Percentiles rank a stretch among this genome's conserved stretches.
phyloP scores from a whole-genome alignment of 2,329 filamentous ascomycete genomes.

The Cladosporium sp. region DNA sequence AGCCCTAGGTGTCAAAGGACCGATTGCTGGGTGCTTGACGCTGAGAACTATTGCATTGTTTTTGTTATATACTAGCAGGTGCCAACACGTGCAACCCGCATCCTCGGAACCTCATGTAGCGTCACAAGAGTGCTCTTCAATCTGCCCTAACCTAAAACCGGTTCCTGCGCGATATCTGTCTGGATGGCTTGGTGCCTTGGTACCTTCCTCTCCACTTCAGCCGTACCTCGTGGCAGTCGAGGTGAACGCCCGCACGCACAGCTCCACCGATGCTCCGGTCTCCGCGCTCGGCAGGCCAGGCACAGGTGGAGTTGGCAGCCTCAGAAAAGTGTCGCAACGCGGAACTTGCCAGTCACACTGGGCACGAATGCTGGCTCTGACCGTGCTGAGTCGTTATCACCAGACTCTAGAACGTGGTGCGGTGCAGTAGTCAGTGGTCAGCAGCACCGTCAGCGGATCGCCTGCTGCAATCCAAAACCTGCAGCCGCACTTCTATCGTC shows the following conservation, averaged over 20 bases:
- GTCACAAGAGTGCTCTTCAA: not conserved
- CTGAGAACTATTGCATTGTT: not conserved
- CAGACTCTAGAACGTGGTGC: conserved; percentile 2
- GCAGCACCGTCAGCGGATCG: conserved; percentile 5
- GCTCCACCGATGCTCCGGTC: conserved; percentile 6
- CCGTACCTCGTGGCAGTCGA: conserved; percentile 11
- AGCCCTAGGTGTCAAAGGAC: not conserved
- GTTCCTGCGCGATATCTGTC: conserved; percentile 1
- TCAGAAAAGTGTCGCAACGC: not conserved
- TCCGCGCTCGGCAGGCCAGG: conserved; percentile 2
- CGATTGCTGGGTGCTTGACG: not conserved
- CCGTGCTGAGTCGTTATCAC: not conserved
- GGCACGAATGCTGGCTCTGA: conserved; percentile 4
- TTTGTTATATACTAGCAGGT: not conserved
- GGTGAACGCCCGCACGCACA: not conserved
- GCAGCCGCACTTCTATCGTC: conserved; percentile 2
- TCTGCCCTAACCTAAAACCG: not conserved
- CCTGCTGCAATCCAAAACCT: not conserved
- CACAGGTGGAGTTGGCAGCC: conserved; percentile 5
- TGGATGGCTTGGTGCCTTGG: not conserved
- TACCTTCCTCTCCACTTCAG: conserved; percentile 1
- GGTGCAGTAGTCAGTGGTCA: conserved; percentile 1
- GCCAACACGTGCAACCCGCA: not conserved
- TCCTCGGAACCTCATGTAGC: not conserved
- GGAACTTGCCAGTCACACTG: conserved; percentile 13